Evolutionary conservation across 176 grass and related monocot genomes (phyloP), one percentile per base, ranked within the genome.

Genomic region (Zoysia japonica): DNA sequence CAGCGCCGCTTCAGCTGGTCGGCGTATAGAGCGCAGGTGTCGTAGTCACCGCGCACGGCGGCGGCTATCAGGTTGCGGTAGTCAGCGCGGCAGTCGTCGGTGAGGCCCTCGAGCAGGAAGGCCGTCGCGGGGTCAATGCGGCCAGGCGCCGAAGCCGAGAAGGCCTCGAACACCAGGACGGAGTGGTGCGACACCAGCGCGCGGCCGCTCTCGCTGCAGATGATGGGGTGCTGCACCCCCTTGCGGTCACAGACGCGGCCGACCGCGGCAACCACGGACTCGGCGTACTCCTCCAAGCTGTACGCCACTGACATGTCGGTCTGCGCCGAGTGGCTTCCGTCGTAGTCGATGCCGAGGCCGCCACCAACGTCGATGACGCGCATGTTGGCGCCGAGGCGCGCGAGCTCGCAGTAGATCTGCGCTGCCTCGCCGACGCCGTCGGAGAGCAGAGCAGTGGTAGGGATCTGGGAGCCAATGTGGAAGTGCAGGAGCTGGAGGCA

Each of bases 381-480:
- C 94, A 97, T 92, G 67, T 6, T 71, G 0, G 94, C 94, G 2
- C 94, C 94, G 6, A 97, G 94, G 61, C 91, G 87, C 19, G 94
- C 83, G 14, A 97, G 89, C 82, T 97, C 94, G 76, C 94, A 97
- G 85, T 91, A 97, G 73, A 97, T 89, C 73, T 97, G 94, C 46
- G 89, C 82, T 50, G 94, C 94, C 91, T 97, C 94, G 39, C 91
- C 83, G 47, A 97, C 94, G 37, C 94, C 91, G 16, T 97, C 94
- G 14, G 82, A 72, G 35, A 97, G 91, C 63, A 97, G 88, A 0
- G 87, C 72, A 2, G 94, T 97, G 71, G 87, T 84, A 3, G 94
- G 94, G 88, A 97, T 97, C 91, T 97, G 94, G 36, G 94, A 97
- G 38, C 94, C 94, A 67, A 94, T 93, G 84, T 97, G 94, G 87